Base-by-base conservation (phyloP, 495 filamentous ascomycete genomes). In the Letharia lupina region DNA sequence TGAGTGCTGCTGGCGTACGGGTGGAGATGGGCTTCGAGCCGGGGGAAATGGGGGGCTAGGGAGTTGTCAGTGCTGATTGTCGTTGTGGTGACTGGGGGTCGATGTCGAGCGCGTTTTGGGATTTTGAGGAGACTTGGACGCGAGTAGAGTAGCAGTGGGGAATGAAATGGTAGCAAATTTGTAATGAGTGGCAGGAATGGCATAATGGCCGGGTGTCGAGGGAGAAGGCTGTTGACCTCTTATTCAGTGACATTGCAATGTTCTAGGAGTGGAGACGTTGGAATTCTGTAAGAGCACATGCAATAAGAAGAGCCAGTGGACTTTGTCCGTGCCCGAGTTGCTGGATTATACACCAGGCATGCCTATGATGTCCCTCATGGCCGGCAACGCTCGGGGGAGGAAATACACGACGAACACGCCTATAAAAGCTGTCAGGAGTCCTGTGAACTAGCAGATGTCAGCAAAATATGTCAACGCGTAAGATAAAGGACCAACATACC, bases 351-450 rank as follows among this genome's bases (percentile, higher is more conserved):
- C 80, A 13, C 91, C 91, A 0, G 92, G 92, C 72, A 93, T 74
- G 1, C 92, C 92, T 60, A 95, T 73, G 23, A 93, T 67, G 39
- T 78, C 75, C 68, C 90, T 83, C 75, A 91, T 72, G 3, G 80
- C 78, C 28, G 86, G 83, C 40, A 89, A 66, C 54, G 76, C 83
- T 65, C 91, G 80, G 0, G 92, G 92, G 10, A 94, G 78, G 62
- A 91, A 85, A 73, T 96, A 96, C 48, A 91, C 82, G 8, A 80
- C 68, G 72, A 89, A 94, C 7, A 96, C 75, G 50, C 83, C 84
- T 8, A 79, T 75, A 48, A 90, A 76, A 13, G 91, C 89, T 33
- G 92, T 82, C 13, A 87, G 56, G 23, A 95, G 75, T 0, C 91
- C 91, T 45, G 89, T 91, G 68, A 65, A 61, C 66, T 73, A 41